Evolutionary conservation across 2,329 filamentous ascomycete species (phyloP), one percentile per base, ranked within the genome.

Genomic region (Penicillium sp.): DNA sequence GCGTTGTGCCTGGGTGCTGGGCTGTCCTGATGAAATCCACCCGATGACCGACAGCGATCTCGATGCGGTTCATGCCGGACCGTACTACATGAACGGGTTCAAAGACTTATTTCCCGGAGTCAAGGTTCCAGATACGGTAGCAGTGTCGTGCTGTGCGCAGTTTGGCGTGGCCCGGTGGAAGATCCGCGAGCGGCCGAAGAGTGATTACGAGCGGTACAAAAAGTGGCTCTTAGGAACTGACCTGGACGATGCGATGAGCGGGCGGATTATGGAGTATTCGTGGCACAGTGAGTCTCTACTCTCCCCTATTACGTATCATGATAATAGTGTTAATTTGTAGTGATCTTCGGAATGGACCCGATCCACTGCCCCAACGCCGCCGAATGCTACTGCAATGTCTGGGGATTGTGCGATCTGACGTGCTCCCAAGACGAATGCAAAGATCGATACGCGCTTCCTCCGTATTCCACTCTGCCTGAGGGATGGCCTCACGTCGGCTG

Each of bases 381-480:
- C 47, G 79, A 82, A 8, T 89, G 86, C 66, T 88, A 88, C 67
- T 89, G 86, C 71, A 82, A 85, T 42, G 78, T 83, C 16, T 89
- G 85, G 63, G 85, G 85, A 0, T 63, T 86, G 24, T 89, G 86
- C 68, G 62, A 78, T 55, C 61, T 82, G 16, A 62, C 59, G 14
- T 77, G 74, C 53, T 18, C 63, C 62, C 2, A 65, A 73, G 75
- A 74, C 24, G 59, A 61, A 5, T 88, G 86, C 64, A 71, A 78
- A 3, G 78, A 78, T 2, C 79, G 83, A 56, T 89, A 88, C 65
- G 73, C 72, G 2, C 74, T 88, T 6, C 85, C 86, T 2, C 79
- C 77, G 0, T 86, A 71, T 60, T 78, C 83, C 1, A 79, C 73
- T 2, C 70, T 88, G 7, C 86, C 86, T 0, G 62, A 79, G 28